A percentile compares a stretch with the other conserved stretches of the same genome.
Evolutionary conservation across 352 stramenopile species (phyloP).

Genomic region (Halophytophthora polymorphica): DNA sequence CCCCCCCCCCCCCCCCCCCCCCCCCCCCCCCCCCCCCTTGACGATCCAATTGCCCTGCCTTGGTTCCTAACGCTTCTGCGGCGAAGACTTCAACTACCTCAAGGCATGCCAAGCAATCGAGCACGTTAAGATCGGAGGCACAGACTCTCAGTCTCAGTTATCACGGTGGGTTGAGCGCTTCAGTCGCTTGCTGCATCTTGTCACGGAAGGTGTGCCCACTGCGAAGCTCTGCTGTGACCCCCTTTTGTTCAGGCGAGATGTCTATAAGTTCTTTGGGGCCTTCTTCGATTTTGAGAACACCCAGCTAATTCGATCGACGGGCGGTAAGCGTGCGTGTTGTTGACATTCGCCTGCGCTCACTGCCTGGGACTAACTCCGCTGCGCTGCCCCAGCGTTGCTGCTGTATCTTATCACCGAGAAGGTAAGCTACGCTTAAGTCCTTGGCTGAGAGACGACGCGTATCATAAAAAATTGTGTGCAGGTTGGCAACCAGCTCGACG

Average conservation of each 20-base stretch:
- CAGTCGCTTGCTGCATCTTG: too few species aligned
- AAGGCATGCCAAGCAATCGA: constrained; percentile 76
- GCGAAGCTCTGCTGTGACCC: too few species aligned
- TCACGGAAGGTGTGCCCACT: too few species aligned
- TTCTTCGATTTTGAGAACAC: constrained; percentile 81
- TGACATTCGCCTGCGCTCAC: not conserved
- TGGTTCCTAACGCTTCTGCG: not conserved
- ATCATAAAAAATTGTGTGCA: constrained; percentile 19
- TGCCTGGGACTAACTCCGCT: not conserved
- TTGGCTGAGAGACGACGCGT: not conserved
- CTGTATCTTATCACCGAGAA: constrained; percentile 67
- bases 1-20: too few species aligned
- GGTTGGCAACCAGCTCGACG: constrained; percentile 83
- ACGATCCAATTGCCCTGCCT: too few species aligned
- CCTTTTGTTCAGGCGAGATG: constrained; percentile 39
- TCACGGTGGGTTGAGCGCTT: constrained; percentile 14
- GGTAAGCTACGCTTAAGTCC: constrained; percentile 21
- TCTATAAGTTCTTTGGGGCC: constrained; percentile 61
- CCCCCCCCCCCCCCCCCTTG: too few species aligned
- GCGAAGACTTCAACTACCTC: constrained; percentile 70
- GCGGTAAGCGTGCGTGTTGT: constrained; percentile 36
- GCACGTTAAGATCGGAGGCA: constrained; percentile 50
- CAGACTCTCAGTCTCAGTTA: constrained; percentile 12
- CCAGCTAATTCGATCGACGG: constrained; percentile 70
- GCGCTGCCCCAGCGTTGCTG: constrained; percentile 47